These are phyloP conservation scores for Plasmodium vivax DNA, from an alignment of 169 alveolate species.

Conservation along the genomic window DNA sequence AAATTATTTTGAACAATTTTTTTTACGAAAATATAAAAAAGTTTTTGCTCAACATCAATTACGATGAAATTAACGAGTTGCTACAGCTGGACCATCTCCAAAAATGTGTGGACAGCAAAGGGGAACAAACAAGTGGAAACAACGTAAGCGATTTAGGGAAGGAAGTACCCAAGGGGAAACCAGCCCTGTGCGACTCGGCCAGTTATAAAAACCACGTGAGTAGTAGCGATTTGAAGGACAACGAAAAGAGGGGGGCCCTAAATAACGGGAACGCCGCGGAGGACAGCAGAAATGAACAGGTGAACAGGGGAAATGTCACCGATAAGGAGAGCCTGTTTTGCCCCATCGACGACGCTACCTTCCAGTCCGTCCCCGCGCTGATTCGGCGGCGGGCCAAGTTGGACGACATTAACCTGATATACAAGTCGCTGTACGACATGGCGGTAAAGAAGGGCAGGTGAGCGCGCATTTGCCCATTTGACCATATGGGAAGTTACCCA, in stretches of 20 bases:
- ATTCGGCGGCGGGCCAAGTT: constrained; percentile 82
- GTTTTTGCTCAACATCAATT: constrained; percentile 53
- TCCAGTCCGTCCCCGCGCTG: constrained; percentile 80
- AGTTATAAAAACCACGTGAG: neutral
- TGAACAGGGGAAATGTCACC: neutral
- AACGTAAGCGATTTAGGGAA: neutral
- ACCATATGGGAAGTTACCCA: too few species aligned
- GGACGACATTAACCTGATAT: constrained; percentile 80
- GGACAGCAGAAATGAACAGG: constrained; percentile 20
- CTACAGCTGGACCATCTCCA: constrained; percentile 13
- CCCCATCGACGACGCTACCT: constrained; percentile 77
- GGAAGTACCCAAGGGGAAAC: constrained; percentile 3
- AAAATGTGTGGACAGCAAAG: constrained; percentile 7
- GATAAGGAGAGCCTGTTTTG: constrained; percentile 7
- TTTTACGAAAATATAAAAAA: constrained; percentile 56
- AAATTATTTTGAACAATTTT: constrained; percentile 27
- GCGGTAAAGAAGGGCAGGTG: constrained; percentile 82
- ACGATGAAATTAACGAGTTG: constrained; percentile 45
- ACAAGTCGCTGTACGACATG: constrained; percentile 70
- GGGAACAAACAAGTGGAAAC: neutral
- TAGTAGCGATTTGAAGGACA: neutral
- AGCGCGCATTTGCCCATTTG: neutral
- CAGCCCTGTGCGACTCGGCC: neutral
- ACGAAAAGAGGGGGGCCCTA: neutral
- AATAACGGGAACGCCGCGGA: neutral